phyloP scores from a whole-genome alignment of 345 rosid species.

The Gossypioides kirkii region DNA sequence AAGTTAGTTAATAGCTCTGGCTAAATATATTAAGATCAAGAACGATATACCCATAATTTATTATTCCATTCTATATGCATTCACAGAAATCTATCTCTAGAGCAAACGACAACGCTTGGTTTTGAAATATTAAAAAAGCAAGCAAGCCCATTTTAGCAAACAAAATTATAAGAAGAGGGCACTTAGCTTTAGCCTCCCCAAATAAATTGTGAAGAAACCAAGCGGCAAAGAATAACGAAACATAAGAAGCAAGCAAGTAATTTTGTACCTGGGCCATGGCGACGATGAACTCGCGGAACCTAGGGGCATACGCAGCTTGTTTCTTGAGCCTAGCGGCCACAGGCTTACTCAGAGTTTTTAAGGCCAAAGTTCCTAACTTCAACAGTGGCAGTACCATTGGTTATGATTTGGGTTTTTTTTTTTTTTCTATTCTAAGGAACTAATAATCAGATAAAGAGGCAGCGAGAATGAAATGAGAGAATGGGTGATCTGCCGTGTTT shows the following conservation, averaged over 20 bases:
- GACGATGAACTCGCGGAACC: conserved; percentile 54
- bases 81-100: not conserved
- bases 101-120: not conserved
- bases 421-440: not conserved
- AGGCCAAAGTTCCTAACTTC: conserved; percentile 19
- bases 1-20: not conserved
- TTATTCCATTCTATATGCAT: not conserved
- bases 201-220: not conserved
- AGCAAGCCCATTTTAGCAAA: not conserved
- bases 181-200: not conserved
- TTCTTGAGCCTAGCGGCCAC: conserved; percentile 13
- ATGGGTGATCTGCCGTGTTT: not conserved
- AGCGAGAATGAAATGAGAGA: not conserved
- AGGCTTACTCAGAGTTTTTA: conserved; percentile 19
- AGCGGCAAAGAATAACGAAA: not conserved
- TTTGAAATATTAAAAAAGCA: not conserved
- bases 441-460: not conserved
- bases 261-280: conserved; percentile 18
- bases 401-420: not conserved
- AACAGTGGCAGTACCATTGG: conserved; percentile 15
- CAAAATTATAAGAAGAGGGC: not conserved
- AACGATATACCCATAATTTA: not conserved
- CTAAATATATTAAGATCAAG: not conserved
- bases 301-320: conserved; percentile 14
- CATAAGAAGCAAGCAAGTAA: not conserved